These are phyloP conservation scores for Torulaspora pretoriensis DNA, from an alignment of 1,139 yeast species.

Conservation along the genomic window DNA sequence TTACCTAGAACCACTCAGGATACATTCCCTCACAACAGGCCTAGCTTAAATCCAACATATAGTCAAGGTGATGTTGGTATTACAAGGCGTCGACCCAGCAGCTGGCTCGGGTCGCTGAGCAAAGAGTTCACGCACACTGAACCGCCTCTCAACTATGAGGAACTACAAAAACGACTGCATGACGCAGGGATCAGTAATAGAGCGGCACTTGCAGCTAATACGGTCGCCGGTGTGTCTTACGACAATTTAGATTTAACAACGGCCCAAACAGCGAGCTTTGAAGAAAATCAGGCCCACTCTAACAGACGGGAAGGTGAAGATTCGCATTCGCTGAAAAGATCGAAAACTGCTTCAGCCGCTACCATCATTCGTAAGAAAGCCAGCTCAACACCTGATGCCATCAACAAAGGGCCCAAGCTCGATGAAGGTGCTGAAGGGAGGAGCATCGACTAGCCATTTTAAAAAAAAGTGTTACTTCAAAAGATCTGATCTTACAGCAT, in stretches of 20 bases:
- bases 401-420: not conserved
- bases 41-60: slow-evolving; percentile 4
- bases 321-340: not conserved
- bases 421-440: not conserved
- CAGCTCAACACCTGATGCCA: too few relatives aligned
- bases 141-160: slow-evolving; percentile 27
- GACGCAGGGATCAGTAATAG: slow-evolving; percentile 40
- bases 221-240: slow-evolving; percentile 41
- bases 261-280: not conserved
- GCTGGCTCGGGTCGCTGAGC: slow-evolving; percentile 23
- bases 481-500: not conserved
- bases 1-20: slow-evolving; percentile 28
- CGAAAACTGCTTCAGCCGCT: slow-evolving; percentile 1
- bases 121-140: slow-evolving; percentile 20
- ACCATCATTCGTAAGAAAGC: too few relatives aligned
- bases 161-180: slow-evolving; percentile 35
- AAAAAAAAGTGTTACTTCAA: not conserved
- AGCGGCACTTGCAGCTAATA: slow-evolving; percentile 43
- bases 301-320: not conserved
- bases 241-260: slow-evolving; percentile 1
- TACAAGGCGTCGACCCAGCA: not conserved
- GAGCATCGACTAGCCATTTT: not conserved
- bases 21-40: slow-evolving; percentile 22
- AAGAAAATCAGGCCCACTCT: not conserved
- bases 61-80: not conserved